A percentile compares a stretch with the other conserved stretches of the same genome.
Conservation (phyloP, 768 basidiomycete genomes). For the Podaxis mareebaensis region DNA sequence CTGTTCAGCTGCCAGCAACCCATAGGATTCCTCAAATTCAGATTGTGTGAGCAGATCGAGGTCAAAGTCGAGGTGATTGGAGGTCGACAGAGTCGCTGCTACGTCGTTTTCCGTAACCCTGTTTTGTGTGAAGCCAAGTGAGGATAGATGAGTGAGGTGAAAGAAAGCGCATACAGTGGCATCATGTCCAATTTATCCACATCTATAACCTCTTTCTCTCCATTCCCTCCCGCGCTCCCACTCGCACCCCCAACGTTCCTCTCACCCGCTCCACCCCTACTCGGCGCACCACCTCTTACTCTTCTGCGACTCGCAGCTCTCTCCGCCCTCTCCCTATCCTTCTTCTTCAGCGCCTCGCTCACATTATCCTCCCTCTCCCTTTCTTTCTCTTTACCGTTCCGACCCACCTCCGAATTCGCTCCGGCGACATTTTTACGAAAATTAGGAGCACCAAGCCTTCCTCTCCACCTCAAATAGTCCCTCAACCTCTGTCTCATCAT, state of each 20-base stretch:
- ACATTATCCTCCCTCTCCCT: constrained; percentile 39
- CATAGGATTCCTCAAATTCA: constrained; percentile 79
- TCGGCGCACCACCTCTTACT: constrained; percentile 70
- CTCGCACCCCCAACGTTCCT: constrained; percentile 19
- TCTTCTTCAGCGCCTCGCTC: constrained; percentile 77
- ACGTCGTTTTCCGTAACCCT: constrained; percentile 3
- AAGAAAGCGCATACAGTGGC: not conserved
- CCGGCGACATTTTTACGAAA: not conserved
- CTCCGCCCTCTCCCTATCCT: constrained; percentile 65
- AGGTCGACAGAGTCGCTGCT: constrained; percentile 15
- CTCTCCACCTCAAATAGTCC: constrained; percentile 83
- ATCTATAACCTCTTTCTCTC: constrained; percentile 24
- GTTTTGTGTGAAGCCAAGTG: not conserved
- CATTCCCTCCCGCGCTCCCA: constrained; percentile 7
- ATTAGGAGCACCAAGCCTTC: constrained; percentile 33
- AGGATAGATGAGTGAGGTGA: not conserved
- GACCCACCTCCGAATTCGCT: constrained; percentile 23
- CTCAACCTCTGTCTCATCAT: constrained; percentile 83
- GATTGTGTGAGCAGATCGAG: constrained; percentile 30
- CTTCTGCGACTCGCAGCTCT: constrained; percentile 67
- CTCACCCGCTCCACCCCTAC: constrained; percentile 21
- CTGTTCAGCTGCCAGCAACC: constrained; percentile 74
- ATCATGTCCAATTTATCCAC: constrained; percentile 50
- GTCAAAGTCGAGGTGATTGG: constrained; percentile 24
- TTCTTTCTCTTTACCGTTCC: constrained; percentile 24